Base-by-base conservation (phyloP, 805 yeast species). In the Cyberlindnera mycetangii region DNA sequence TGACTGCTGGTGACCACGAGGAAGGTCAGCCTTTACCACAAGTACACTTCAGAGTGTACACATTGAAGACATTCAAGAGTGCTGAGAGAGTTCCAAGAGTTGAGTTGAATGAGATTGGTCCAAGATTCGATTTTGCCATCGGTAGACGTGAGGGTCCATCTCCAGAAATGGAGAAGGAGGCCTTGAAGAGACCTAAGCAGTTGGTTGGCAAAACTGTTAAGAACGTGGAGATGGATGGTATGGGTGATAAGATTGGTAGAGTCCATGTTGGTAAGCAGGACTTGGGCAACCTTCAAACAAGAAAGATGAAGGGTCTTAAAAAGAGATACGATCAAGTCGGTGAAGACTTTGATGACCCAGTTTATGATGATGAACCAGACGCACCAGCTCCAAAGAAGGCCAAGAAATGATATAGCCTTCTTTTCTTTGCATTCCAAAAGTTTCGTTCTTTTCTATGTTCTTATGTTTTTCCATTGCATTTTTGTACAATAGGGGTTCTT, bases 301-400 rank as follows among this genome's bases (percentile, higher is more conserved):
- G 99, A 70, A 93, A 93, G 81, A 89, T 93, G 97, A 93, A 93
- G 76, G 99, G 99, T 65, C 75, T 93, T 62, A 93, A 93, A 71
- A 75, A 86, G 44, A 80, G 78, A 64, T 90, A 76, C 58, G 97
- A 90, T 64, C 96, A 88, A 68, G 69, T 66, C 16, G 70, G 65
- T 36, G 74, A 68, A 22, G 79, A 77, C 33, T 47, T 47, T 36
- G 83, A 75, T 41, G 79, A 72, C 37, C 79, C 71, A 33, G 77
- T 71, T 4, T 70, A 68, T 34, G 74, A 64, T 9, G 69, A 60
- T 21, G 76, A 67, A 41, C 67, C 61, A 38, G 51, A 41, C 12
- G 75, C 66, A 39, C 68, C 64, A 35, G 71, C 64, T 21, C 51
- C 61, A 16, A 64, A 65, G 47, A 59, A 55, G 46, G 52, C 54